phyloP scores from a whole-genome alignment of 345 rosid genomes.

The Eutrema heterophyllum region DNA sequence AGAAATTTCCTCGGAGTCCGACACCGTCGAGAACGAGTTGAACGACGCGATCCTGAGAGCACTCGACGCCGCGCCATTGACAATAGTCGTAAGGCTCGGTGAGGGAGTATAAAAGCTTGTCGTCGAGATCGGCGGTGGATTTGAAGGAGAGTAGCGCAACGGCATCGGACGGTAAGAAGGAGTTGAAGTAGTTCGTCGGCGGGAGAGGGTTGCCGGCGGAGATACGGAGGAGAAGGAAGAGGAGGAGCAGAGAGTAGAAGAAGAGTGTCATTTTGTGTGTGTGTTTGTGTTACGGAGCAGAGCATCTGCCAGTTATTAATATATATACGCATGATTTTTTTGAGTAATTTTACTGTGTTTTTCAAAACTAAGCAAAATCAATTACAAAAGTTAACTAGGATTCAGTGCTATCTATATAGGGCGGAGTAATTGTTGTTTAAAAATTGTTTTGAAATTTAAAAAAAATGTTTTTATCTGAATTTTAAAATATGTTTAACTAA shows the following conservation, averaged over 20 bases:
- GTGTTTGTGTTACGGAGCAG: constrained; percentile 22
- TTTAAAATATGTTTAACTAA: too few relatives aligned
- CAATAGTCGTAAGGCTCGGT: constrained; percentile 88
- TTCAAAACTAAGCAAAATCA: too few relatives aligned
- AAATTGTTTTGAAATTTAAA: too few relatives aligned
- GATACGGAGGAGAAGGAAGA: constrained; percentile 23
- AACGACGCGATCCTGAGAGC: constrained; percentile 75
- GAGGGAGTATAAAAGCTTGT: constrained; percentile 62
- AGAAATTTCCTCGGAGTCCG: constrained; percentile 56
- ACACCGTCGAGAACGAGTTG: constrained; percentile 44
- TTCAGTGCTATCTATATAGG: too few relatives aligned
- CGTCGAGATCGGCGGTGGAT: constrained; percentile 70
- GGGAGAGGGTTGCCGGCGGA: constrained; percentile 28
- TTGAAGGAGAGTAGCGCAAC: constrained; percentile 79
- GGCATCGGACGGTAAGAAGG: constrained; percentile 59
- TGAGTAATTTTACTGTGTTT: too few relatives aligned
- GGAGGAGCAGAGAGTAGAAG: constrained; percentile 14
- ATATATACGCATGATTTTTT: too few relatives aligned
- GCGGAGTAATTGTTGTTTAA: too few relatives aligned
- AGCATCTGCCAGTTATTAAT: constrained; percentile 27
- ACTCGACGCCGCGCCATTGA: constrained; percentile 85
- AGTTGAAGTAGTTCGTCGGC: constrained; percentile 31
- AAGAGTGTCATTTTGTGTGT: constrained; percentile 27
- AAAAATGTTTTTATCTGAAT: too few relatives aligned
- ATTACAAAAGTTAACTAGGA: too few relatives aligned